Percentiles rank a stretch among this genome's conserved stretches.
These are phyloP conservation scores for Lodderomyces theae DNA, from an alignment of 1,139 yeast species.

Conservation along the genomic window DNA sequence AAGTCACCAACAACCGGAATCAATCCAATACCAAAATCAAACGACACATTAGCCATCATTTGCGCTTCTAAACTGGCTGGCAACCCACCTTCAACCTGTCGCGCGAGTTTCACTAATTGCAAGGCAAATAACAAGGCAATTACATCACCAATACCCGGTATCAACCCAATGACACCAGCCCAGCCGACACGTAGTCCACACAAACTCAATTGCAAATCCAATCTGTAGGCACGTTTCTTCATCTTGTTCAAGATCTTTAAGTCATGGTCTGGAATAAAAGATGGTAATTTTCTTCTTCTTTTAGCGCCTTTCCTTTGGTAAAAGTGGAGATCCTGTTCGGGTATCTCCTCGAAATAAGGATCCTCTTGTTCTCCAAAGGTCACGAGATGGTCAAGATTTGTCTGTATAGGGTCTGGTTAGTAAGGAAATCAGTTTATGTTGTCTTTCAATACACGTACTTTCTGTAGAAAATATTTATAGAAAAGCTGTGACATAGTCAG, in stretches of 20 bases:
- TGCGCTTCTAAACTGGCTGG: constrained; percentile 46
- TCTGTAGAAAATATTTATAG: constrained; percentile 32
- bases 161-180: constrained; percentile 66
- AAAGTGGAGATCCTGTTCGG: constrained; percentile 44
- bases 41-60: constrained; percentile 58
- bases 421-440: not conserved
- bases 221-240: constrained; percentile 58
- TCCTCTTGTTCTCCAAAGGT: constrained; percentile 39
- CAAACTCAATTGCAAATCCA: constrained; percentile 60
- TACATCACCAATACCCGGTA: constrained; percentile 65
- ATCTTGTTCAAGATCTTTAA: constrained; percentile 50
- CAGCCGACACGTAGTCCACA: constrained; percentile 72
- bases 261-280: constrained; percentile 54
- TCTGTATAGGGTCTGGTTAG: constrained; percentile 20
- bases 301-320: constrained; percentile 47
- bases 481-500: constrained; percentile 20
- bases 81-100: constrained; percentile 61
- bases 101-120: constrained; percentile 49
- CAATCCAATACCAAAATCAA: constrained; percentile 69
- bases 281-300: constrained; percentile 51
- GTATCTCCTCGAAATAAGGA: constrained; percentile 51
- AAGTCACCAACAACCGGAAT: constrained; percentile 74
- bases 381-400: constrained; percentile 35
- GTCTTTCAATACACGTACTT: constrained; percentile 40
- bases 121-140: constrained; percentile 52